A percentile compares a stretch with the other conserved stretches of the same genome.
Evolutionary conservation across 2,329 filamentous ascomycete genomes (phyloP).

Genomic region (Colletotrichum sp.): DNA sequence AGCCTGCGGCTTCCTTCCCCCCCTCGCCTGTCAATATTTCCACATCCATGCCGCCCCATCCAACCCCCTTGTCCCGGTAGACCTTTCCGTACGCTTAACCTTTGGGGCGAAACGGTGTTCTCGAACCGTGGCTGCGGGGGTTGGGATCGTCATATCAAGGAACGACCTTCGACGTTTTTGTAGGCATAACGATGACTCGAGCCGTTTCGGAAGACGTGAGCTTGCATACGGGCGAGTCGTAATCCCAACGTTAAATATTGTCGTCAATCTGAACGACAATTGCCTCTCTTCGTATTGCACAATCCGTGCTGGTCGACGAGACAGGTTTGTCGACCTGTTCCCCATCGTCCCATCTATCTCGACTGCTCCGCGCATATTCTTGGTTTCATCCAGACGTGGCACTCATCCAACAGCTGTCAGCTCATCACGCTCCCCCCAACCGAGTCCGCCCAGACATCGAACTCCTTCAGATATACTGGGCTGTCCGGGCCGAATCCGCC

Average conservation of each 20-base stretch:
- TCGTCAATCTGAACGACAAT: constrained; percentile 9
- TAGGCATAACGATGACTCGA: constrained; percentile 14
- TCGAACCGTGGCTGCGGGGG: constrained; percentile 7
- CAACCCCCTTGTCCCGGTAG: constrained; percentile 10
- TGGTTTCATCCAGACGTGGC: neutral
- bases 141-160: constrained; percentile 5
- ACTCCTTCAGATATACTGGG: neutral
- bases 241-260: constrained; percentile 8
- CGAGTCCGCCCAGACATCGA: neutral
- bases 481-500: neutral
- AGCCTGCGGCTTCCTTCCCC: neutral
- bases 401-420: neutral
- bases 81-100: constrained; percentile 5
- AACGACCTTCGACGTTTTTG: constrained; percentile 6
- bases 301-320: neutral
- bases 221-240: constrained; percentile 2
- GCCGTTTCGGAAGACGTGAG: constrained; percentile 14
- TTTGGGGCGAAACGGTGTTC: constrained; percentile 15
- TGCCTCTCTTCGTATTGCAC: neutral
- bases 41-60: constrained; percentile 6
- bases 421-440: neutral
- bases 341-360: neutral
- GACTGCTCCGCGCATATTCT: neutral
- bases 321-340: neutral
- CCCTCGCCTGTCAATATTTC: neutral